Base-by-base conservation (phyloP, 805 yeast species). In the Candida sonorensis region DNA sequence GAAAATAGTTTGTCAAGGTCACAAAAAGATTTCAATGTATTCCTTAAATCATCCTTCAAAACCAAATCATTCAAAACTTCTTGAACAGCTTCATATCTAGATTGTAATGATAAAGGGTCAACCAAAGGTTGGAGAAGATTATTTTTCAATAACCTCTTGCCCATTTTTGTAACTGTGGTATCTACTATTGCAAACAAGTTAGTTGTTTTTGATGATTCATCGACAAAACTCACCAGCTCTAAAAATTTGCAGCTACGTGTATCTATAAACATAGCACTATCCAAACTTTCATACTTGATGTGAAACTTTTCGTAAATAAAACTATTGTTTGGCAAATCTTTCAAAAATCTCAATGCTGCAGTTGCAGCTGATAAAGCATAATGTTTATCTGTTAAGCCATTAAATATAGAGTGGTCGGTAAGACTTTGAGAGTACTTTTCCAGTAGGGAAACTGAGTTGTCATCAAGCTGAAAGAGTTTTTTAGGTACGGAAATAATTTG, bases 101-200 rank as follows among this genome's bases (percentile, higher is more conserved):
- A 41, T 9, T 42, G 34, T 3, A 70, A 57, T 15, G 65, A 58
- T 0, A 40, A 37, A 12, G 36, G 37, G 38, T 65, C 64, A 1
- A 70, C 66, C 11, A 69, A 41, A 0, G 75, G 76, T 35, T 69
- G 76, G n/a, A 69, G 38, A 3, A 69, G 58, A 31, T 58, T 67
- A 22, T 54, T 62, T 37, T 59, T 56, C 29, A 71, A 44, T 6
- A 61, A 36, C 31, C 75, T 40, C 11, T 46, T 50, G 0, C 75
- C 76, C 75, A 69, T 70, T 32, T 58, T 63, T 0, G 76, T 69
- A 0, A 45, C 36, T 0, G 72, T 66, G 1, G 46, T 40, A 39
- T 69, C 57, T 27, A 69, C 38, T 25, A 54, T 51, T 17, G 60
- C 63, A 19, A 58, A 53, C 7, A 70, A 45, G 0, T 65, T 55